Conservation (phyloP, 2,329 filamentous ascomycete genomes). For the Balansia obtecta region DNA sequence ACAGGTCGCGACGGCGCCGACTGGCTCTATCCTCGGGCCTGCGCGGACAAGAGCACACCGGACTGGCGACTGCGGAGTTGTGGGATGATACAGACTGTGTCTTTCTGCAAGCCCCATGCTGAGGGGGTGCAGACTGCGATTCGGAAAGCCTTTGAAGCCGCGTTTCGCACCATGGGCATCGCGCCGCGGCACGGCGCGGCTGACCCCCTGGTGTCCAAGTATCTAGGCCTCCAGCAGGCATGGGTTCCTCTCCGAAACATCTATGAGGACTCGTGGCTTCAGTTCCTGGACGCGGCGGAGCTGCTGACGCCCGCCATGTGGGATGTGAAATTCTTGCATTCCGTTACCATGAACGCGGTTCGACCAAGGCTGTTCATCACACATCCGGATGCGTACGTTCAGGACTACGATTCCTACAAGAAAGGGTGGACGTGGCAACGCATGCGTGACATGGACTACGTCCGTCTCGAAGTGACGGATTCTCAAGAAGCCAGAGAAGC, state of each 20-base stretch:
- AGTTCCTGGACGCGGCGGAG: constrained; percentile 57
- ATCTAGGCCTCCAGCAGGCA: constrained; percentile 49
- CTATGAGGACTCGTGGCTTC: constrained; percentile 58
- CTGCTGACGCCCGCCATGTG: constrained; percentile 62
- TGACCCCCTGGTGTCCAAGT: constrained; percentile 25
- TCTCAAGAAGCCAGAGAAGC: constrained; percentile 42
- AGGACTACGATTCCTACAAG: constrained; percentile 42
- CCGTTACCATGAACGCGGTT: constrained; percentile 60
- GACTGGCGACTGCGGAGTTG: constrained; percentile 64
- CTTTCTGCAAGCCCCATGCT: constrained; percentile 50
- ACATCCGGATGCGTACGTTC: constrained; percentile 61
- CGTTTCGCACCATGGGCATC: constrained; percentile 34
- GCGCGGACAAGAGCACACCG: constrained; percentile 46
- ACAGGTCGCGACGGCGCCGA: constrained; percentile 34
- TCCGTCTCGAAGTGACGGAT: constrained; percentile 34
- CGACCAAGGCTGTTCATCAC: constrained; percentile 63
- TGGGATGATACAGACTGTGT: constrained; percentile 54
- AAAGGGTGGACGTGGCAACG: constrained; percentile 59
- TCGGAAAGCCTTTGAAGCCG: constrained; percentile 45
- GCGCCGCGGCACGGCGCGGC: constrained; percentile 16
- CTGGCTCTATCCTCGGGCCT: constrained; percentile 59
- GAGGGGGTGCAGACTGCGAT: constrained; percentile 55
- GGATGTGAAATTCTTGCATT: constrained; percentile 57
- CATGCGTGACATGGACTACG: constrained; percentile 48
- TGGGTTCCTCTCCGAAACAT: constrained; percentile 71